Conservation (phyloP, 495 filamentous ascomycete species). For the Sordaria brevicollis region DNA sequence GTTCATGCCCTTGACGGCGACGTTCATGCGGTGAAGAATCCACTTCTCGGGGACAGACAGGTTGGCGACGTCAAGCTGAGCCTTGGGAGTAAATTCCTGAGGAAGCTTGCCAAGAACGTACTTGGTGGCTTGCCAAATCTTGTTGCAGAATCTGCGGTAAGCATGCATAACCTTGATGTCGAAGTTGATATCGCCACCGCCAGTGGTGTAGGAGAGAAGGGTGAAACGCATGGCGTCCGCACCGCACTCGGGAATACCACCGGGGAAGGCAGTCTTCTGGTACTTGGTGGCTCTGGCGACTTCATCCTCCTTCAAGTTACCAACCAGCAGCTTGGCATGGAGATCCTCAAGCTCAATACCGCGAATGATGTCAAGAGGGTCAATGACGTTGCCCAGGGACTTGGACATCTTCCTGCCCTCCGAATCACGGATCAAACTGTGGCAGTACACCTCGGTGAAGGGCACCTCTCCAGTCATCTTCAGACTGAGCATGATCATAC, state of each 20-base stretch:
- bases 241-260: slow-evolving; percentile 81
- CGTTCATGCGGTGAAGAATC: slow-evolving; percentile 75
- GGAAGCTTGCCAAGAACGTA: slow-evolving; percentile 71
- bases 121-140: slow-evolving; percentile 86
- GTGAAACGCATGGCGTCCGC: slow-evolving; percentile 77
- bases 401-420: slow-evolving; percentile 82
- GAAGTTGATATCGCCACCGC: slow-evolving; percentile 77
- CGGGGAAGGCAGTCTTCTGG: slow-evolving; percentile 70
- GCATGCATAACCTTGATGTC: slow-evolving; percentile 76
- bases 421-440: slow-evolving; percentile 61
- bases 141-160: slow-evolving; percentile 86
- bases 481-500: slow-evolving; percentile 74
- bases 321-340: slow-evolving; percentile 56
- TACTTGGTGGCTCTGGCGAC: slow-evolving; percentile 62
- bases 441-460: slow-evolving; percentile 72
- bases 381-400: slow-evolving; percentile 74
- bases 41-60: slow-evolving; percentile 62
- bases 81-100: slow-evolving; percentile 55
- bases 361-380: slow-evolving; percentile 70
- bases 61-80: slow-evolving; percentile 55
- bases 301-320: slow-evolving; percentile 69
- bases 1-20: slow-evolving; percentile 64
- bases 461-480: slow-evolving; percentile 70
- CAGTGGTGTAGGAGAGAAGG: slow-evolving; percentile 76
- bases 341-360: slow-evolving; percentile 58